Percentiles rank a stretch among this genome's conserved stretches.
phyloP scores from a whole-genome alignment of 106 monocot genomes.

The Gastrodia elata region DNA sequence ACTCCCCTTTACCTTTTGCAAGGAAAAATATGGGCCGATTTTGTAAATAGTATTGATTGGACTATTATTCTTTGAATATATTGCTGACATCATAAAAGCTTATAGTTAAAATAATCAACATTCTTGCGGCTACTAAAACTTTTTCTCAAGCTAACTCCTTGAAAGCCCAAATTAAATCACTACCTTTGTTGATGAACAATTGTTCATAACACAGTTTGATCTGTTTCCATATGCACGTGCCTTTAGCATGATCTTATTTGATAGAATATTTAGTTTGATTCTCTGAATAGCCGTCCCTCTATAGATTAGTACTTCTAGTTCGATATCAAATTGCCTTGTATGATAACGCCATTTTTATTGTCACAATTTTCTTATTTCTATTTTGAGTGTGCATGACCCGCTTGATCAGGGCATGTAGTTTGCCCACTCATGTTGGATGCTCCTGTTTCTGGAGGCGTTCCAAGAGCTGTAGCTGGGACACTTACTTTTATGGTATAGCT shows the following conservation, averaged over 20 bases:
- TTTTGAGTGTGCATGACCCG: not conserved
- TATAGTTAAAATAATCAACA: not conserved
- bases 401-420: slow-evolving; percentile 24
- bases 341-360: not conserved
- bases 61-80: not conserved
- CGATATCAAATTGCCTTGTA: not conserved
- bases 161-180: not conserved
- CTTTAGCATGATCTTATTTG: not conserved
- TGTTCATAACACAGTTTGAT: not conserved
- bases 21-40: not conserved
- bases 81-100: not conserved
- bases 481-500: slow-evolving; percentile 89
- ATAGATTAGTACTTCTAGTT: not conserved
- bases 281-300: not conserved
- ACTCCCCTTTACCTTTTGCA: not conserved
- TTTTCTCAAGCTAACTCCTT: not conserved
- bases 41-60: not conserved
- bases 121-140: not conserved
- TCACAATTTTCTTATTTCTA: not conserved
- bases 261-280: not conserved
- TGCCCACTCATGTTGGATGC: slow-evolving; percentile 86
- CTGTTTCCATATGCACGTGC: not conserved
- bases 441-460: slow-evolving; percentile 98
- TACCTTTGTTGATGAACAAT: not conserved
- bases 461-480: slow-evolving; percentile 75